phyloP scores from a whole-genome alignment of 148 eudicot genomes.

The Pouteria glomerata region DNA sequence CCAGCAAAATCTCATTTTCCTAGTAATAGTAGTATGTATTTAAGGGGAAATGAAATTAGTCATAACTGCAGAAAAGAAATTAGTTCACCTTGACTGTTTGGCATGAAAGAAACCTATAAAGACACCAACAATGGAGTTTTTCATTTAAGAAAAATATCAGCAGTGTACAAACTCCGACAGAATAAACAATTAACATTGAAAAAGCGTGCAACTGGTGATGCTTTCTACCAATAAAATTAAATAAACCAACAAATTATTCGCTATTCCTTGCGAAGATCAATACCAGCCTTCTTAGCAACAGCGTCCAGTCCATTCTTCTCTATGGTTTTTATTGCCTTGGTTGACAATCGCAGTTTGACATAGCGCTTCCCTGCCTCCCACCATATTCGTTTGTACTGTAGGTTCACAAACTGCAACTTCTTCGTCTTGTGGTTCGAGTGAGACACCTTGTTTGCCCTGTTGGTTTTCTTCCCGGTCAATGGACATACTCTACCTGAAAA shows the following conservation, averaged over 20 bases:
- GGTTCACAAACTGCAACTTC: constrained; percentile 75
- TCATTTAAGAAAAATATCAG: neutral
- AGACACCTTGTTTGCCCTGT: constrained; percentile 74
- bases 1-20: too few species aligned
- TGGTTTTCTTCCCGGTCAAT: constrained; percentile 90
- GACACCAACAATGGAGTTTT: neutral
- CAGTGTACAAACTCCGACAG: too few species aligned
- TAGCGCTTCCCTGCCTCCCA: constrained; percentile 96
- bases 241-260: neutral
- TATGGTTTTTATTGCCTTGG: constrained; percentile 87
- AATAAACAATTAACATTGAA: neutral
- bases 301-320: constrained; percentile 95
- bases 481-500: constrained; percentile 86
- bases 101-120: neutral
- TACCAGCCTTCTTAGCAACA: constrained; percentile 94
- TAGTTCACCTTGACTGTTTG: neutral
- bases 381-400: constrained; percentile 88
- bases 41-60: too few species aligned
- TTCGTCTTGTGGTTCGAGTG: constrained; percentile 88
- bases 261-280: constrained; percentile 76
- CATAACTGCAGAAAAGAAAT: neutral
- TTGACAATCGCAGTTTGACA: constrained; percentile 71
- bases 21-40: too few species aligned
- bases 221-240: constrained; percentile 13
- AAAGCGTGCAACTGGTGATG: neutral